Evolutionary conservation across 2,329 filamentous ascomycete species (phyloP).

Genomic region (Trichoderma simmonsii): DNA sequence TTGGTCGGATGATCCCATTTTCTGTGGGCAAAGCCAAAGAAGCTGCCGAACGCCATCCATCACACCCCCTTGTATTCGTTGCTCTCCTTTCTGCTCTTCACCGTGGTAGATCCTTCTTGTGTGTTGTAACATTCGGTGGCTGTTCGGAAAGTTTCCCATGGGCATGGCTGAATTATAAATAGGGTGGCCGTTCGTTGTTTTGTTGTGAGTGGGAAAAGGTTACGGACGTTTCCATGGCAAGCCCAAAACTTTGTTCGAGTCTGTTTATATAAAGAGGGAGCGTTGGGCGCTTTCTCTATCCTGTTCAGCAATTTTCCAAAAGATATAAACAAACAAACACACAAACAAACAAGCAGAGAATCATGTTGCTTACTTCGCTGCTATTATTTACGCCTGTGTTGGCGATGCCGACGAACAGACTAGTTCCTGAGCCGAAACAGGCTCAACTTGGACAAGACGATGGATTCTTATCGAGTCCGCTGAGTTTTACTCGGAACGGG

Average conservation of each 20-base stretch:
- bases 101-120: neutral
- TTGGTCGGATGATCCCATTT: neutral
- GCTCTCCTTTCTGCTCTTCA: neutral
- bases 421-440: neutral
- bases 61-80: neutral
- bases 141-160: neutral
- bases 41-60: neutral
- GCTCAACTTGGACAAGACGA: neutral
- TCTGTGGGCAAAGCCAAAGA: neutral
- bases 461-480: neutral
- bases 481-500: constrained; percentile 41
- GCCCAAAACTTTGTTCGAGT: neutral
- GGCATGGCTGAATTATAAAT: neutral
- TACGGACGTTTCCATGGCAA: neutral
- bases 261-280: neutral
- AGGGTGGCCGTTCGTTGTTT: neutral
- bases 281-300: neutral
- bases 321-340: neutral
- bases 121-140: neutral
- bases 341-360: neutral
- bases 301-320: neutral
- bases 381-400: neutral
- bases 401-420: neutral
- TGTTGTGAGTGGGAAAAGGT: neutral
- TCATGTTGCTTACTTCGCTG: neutral